Evolutionary conservation across 1,139 yeast species (phyloP), one percentile per base, ranked within the genome.

Genomic region (Pichia sp.): DNA sequence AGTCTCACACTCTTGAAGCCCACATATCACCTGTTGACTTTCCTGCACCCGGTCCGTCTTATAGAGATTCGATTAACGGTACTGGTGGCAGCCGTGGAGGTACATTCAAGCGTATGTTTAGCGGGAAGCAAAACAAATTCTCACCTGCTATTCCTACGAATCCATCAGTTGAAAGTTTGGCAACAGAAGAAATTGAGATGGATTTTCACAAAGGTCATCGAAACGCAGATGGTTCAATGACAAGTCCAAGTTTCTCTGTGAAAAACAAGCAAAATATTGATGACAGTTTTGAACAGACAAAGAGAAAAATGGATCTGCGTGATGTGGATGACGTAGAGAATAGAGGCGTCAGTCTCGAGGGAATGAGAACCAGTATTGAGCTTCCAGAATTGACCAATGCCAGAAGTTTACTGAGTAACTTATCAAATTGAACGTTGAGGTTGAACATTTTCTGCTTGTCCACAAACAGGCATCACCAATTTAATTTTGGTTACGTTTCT

Each of bases 1-100:
- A 75, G 61, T 78, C 77, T 26, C 80, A 82, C 66, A 82, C 87
- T 7, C 72, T 71, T 23, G 76, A 84, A 66, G 87, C 84, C 62
- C 90, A 90, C 49, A 81, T 88, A 1, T 54, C 61, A 2, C 89
- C 84, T 65, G 44, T 53, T 8, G 59, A 53, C 43, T 57, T 57
- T 43, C 55, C 56, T n/a, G 60, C 51, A 5, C 55, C 56, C 13
- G 54, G 51, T 29, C 61, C 51, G 11, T 79, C 69, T 68, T 59
- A 72, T 74, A 60, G 73, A 66, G 59, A 77, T 70, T 63, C 69
- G 0, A 59, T 67, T 16, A 63, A 70, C 71, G 62, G 75, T 73
- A 58, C 63, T 11, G 68, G 64, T 31, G 68, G 68, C 30, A 54
- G 60, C 6, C 64, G 69, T 54, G 62, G 59, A 1, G 60, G 67